Conservation (phyloP, 2,329 filamentous ascomycete genomes). For the Lachnellula hyalina region DNA sequence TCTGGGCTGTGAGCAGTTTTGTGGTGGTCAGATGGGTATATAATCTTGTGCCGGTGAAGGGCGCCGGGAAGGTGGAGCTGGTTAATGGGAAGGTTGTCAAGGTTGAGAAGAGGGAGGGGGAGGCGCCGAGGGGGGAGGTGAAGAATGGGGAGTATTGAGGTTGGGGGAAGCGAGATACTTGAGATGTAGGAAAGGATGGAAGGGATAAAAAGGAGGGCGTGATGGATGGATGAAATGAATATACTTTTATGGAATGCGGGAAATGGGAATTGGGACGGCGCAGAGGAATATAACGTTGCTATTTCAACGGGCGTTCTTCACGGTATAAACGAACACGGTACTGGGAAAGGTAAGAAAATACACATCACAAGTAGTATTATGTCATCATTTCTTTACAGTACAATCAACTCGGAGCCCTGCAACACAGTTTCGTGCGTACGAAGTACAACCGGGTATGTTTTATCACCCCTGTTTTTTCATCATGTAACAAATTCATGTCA, state of each 20-base stretch:
- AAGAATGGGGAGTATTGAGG: slow-evolving; percentile 1
- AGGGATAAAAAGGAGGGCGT: too few species aligned
- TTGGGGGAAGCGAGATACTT: too few species aligned
- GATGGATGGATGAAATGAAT: too few species aligned
- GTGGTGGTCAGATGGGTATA: slow-evolving; percentile 44
- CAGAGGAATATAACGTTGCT: too few species aligned
- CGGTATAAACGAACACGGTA: neutral
- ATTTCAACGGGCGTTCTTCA: neutral
- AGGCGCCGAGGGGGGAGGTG: slow-evolving; percentile 9
- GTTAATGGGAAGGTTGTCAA: slow-evolving; percentile 21
- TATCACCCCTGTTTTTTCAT: too few species aligned
- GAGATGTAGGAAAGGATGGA: too few species aligned
- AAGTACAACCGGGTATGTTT: too few species aligned
- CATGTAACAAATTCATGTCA: too few species aligned
- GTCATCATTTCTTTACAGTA: neutral
- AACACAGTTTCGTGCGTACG: too few species aligned
- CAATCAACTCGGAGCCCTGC: too few species aligned
- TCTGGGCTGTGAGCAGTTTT: slow-evolving; percentile 60
- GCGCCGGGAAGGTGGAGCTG: slow-evolving; percentile 14
- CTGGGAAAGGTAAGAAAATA: neutral
- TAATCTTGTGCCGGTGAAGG: slow-evolving; percentile 24
- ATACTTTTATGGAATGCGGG: too few species aligned
- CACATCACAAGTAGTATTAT: neutral
- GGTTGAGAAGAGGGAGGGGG: slow-evolving; percentile 22
- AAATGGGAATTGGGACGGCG: too few species aligned